Evolutionary conservation across 768 basidiomycete species (phyloP), one percentile per base, ranked within the genome.

Genomic region (Paxillus ammoniavirescens): DNA sequence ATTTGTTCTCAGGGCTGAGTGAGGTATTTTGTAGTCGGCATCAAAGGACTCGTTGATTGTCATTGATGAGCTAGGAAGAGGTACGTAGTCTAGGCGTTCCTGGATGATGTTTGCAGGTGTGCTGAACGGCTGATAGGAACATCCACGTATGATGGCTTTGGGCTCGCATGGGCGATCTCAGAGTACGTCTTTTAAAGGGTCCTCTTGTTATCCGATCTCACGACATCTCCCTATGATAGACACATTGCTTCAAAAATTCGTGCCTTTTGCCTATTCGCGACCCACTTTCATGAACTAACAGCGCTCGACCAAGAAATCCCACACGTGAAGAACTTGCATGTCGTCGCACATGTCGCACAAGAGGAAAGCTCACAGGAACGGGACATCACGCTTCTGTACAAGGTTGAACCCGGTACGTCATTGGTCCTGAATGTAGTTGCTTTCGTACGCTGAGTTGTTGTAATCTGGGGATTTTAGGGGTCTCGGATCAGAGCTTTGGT

Each of bases 201-300:
- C 35, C 35, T 12, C 35, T 35, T 35, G 35, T 35, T 12, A 35
- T 35, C 35, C 12, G 10, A 12, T 14, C 12, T 35, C 12, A 14
- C 12, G 10, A 35, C 12, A 13, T 33, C 17, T 43, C 30, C 36
- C 17, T 13, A 21, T 3, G 21, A 21, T 52, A 98, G 95, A 68
- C 87, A 97, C 63, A 96, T 99, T 55, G 95, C 94, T 1, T 91
- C 89, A 4, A 77, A 91, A 56, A 95, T 98, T 35, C 87, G 89
- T 59, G 91, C 92, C 2, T 97, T 97, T 71, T 96, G 94, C 65
- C 77, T 98, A 7, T 99, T 99, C 64, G 96, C 97, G 0, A 97
- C 97, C 0, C 96, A 98, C 68, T 99, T 98, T 73, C 96, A 98
- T 70, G 97, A 99, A 67, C 78, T 99, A 35, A 98, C 97, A 0